Conservation (phyloP, 2,329 filamentous ascomycete species). For the Cordyceps cicadae region DNA sequence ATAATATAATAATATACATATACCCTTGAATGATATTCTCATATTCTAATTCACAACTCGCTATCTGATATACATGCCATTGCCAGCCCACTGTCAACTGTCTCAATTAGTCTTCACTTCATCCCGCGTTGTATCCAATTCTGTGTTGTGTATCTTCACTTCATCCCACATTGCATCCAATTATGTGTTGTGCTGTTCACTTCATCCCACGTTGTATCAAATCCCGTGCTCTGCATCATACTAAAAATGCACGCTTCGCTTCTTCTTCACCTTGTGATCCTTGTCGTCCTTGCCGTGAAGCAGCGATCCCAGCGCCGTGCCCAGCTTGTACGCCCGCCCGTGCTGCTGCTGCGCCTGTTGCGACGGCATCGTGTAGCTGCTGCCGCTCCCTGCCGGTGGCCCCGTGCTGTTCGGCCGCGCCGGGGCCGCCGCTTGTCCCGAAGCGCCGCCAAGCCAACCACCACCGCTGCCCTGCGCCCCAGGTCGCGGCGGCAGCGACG, state of each 20-base stretch:
- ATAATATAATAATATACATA: neutral
- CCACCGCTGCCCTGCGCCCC: neutral
- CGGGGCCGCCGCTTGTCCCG: constrained; percentile 4
- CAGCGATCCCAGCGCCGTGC: constrained; percentile 9
- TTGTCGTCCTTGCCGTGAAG: constrained; percentile 7
- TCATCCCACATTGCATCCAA: neutral
- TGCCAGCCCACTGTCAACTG: neutral
- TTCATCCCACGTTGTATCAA: neutral
- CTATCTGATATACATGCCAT: neutral
- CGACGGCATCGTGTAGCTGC: neutral
- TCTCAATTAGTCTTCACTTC: neutral
- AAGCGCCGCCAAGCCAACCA: neutral
- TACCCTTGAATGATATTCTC: neutral
- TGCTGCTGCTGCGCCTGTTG: constrained; percentile 7
- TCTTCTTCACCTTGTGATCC: constrained; percentile 13
- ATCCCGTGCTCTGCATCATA: neutral
- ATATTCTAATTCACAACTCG: neutral
- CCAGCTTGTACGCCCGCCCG: constrained; percentile 9
- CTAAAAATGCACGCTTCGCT: constrained; percentile 11
- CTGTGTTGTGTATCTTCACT: neutral
- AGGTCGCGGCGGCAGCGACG: constrained; percentile 6
- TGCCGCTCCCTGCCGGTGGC: neutral
- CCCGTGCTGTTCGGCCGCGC: constrained; percentile 9
- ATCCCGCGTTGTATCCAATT: neutral
- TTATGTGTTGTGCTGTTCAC: neutral